Evolutionary conservation across 352 stramenopile genomes (phyloP).

Genomic region (Pythium coloratum): DNA sequence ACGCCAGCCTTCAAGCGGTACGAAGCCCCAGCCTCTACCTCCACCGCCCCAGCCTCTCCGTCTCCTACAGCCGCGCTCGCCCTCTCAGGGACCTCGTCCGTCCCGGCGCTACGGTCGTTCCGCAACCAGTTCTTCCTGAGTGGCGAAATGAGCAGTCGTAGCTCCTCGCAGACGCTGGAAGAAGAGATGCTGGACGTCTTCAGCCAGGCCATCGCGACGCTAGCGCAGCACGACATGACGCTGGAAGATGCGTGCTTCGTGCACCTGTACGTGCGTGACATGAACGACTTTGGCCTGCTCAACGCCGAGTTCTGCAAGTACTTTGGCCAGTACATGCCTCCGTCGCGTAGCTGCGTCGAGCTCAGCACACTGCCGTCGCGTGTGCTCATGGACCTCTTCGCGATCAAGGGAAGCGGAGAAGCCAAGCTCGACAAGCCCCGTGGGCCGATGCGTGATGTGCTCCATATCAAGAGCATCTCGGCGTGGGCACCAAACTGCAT

Average conservation of each 20-base stretch:
- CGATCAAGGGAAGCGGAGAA: constrained; percentile 68
- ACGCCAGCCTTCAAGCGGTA: constrained; percentile 5
- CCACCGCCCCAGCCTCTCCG: neutral
- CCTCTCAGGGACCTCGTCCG: neutral
- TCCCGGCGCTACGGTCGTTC: constrained; percentile 34
- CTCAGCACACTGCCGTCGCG: constrained; percentile 61
- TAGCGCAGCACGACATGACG: constrained; percentile 48
- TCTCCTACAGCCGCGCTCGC: constrained; percentile 9
- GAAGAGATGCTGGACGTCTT: constrained; percentile 72
- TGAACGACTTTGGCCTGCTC: constrained; percentile 91
- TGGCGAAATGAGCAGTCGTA: constrained; percentile 53
- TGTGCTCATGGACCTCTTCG: constrained; percentile 92
- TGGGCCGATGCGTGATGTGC: constrained; percentile 69
- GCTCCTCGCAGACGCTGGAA: constrained; percentile 40
- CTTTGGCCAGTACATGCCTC: constrained; percentile 82
- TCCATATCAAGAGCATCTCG: constrained; percentile 97
- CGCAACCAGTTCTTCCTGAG: constrained; percentile 69
- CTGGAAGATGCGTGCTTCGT: constrained; percentile 94
- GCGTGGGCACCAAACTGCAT: constrained; percentile 98
- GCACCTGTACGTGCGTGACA: constrained; percentile 96
- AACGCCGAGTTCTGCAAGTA: constrained; percentile 94
- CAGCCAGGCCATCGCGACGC: constrained; percentile 31
- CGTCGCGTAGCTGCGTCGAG: constrained; percentile 88
- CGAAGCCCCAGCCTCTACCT: neutral
- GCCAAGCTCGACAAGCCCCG: constrained; percentile 62